Evolutionary conservation across 495 filamentous ascomycete species (phyloP).

Genomic region (Penicillium paradoxum): DNA sequence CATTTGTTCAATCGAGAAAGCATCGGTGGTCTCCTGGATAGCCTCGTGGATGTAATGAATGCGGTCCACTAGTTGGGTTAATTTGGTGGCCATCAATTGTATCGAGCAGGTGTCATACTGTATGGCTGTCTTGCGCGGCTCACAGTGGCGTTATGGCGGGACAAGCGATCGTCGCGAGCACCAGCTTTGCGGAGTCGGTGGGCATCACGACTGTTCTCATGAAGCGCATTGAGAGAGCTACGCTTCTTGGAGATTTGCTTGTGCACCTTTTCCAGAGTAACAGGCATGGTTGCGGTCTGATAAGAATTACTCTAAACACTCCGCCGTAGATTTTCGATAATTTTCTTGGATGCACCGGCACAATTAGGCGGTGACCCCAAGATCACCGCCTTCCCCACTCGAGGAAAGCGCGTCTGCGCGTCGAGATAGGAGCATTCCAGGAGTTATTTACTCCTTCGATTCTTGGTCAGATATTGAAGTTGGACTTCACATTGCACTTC

Average conservation of each 20-base stretch:
- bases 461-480: slow-evolving; percentile 5
- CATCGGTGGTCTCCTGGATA: slow-evolving; percentile 47
- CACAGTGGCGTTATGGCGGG: slow-evolving; percentile 55
- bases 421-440: slow-evolving; percentile 28
- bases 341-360: slow-evolving; percentile 23
- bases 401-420: slow-evolving; percentile 25
- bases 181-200: slow-evolving; percentile 68
- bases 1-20: slow-evolving; percentile 55
- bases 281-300: slow-evolving; percentile 52
- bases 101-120: slow-evolving; percentile 39
- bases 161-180: slow-evolving; percentile 70
- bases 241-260: slow-evolving; percentile 80
- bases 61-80: slow-evolving; percentile 55
- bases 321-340: slow-evolving; percentile 11
- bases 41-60: slow-evolving; percentile 66
- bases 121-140: slow-evolving; percentile 64
- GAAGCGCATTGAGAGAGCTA: slow-evolving; percentile 60
- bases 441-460: slow-evolving; percentile 21
- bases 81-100: background rate
- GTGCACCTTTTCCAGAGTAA: slow-evolving; percentile 65
- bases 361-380: slow-evolving; percentile 18
- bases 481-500: background rate
- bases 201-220: slow-evolving; percentile 78
- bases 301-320: background rate
- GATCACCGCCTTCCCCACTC: slow-evolving; percentile 24